A percentile compares a stretch with the other conserved stretches of the same genome.
Evolutionary conservation across 768 basidiomycete species (phyloP).

Genomic region (Termitomyces sp.): DNA sequence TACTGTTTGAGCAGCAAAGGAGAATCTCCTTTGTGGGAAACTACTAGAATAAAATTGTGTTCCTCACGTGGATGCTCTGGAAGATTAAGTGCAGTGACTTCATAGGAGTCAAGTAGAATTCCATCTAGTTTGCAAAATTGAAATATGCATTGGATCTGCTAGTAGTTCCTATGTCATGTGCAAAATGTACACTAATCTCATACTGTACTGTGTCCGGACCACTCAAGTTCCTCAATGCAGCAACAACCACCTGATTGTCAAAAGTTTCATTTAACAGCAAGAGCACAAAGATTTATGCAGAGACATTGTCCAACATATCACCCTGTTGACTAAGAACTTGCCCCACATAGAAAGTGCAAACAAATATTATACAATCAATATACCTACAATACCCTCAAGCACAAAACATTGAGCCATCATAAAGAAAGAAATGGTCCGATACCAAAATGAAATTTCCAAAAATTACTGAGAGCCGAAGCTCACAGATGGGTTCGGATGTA

Average conservation of each 20-base stretch:
- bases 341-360: no score
- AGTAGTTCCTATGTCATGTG: background rate
- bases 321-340: no score
- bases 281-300: no score
- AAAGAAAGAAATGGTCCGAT: no score
- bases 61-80: background rate
- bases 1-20: background rate
- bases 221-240: no score
- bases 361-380: no score
- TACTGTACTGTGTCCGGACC: no score
- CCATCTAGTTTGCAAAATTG: background rate
- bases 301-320: no score
- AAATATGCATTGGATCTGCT: background rate
- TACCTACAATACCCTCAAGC: background rate
- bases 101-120: background rate
- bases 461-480: slow-evolving; percentile 89
- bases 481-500: slow-evolving; percentile 92
- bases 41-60: background rate
- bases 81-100: background rate
- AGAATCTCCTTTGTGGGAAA: background rate
- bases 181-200: no score
- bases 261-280: no score
- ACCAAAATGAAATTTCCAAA: slow-evolving; percentile 56
- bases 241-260: no score
- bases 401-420: background rate